Percentiles rank a stretch among this genome's conserved stretches.
Conservation (phyloP, 208 protist species). For the Leishmania guyanensis region DNA sequence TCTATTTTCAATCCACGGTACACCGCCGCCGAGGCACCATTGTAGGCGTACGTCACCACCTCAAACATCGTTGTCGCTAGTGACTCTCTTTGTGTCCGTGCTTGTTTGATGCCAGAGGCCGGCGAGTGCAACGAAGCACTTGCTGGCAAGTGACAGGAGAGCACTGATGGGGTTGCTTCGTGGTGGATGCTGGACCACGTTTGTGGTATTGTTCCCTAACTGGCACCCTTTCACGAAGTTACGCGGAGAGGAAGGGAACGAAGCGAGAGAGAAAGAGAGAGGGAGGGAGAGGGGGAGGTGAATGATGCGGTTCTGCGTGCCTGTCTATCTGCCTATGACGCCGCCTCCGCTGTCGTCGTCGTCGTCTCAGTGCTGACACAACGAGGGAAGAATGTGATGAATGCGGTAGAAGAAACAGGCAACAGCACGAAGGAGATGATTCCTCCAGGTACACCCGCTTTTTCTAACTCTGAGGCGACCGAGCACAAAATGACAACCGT, state of each 20-base stretch:
- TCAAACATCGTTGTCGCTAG: conserved; percentile 49
- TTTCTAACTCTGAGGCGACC: neutral
- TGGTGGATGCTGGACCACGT: neutral
- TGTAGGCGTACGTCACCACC: conserved; percentile 47
- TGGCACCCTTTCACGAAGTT: neutral
- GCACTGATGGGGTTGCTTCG: neutral
- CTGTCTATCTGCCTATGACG: neutral
- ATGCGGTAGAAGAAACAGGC: neutral
- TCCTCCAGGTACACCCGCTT: neutral
- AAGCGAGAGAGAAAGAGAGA: neutral
- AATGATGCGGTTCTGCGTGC: neutral
- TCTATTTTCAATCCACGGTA: conserved; percentile 63
- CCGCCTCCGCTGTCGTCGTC: neutral
- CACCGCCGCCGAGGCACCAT: conserved; percentile 33
- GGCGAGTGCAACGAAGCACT: neutral
- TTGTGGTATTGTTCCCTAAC: neutral
- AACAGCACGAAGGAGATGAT: neutral
- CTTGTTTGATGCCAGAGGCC: neutral
- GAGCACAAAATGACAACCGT: neutral
- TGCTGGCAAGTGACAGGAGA: neutral
- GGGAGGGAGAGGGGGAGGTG: neutral
- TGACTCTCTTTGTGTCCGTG: neutral
- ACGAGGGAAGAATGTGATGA: neutral
- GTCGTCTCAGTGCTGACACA: neutral
- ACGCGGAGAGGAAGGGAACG: neutral